Percentiles rank a stretch among this genome's conserved stretches.
Evolutionary conservation across 2,329 filamentous ascomycete genomes (phyloP).

Genomic region (Chaetomium olivaceum): DNA sequence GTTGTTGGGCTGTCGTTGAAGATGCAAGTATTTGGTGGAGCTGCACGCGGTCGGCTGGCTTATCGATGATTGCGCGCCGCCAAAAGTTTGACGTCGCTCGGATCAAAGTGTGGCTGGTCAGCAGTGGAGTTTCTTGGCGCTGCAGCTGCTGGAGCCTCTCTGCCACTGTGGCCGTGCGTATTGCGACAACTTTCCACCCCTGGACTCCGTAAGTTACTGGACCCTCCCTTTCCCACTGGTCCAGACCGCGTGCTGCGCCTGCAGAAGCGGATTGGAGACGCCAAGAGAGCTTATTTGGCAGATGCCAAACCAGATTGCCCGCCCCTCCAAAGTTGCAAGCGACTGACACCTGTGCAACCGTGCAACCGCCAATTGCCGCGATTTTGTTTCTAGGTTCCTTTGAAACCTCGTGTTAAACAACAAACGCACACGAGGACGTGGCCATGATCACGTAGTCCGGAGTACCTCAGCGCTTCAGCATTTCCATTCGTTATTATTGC

Average conservation of each 20-base stretch:
- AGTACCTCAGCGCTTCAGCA: slow-evolving; percentile 15
- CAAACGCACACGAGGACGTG: slow-evolving; percentile 6
- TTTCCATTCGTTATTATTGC: slow-evolving; percentile 15
- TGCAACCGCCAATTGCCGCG: slow-evolving; percentile 20
- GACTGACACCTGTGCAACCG: slow-evolving; percentile 15
- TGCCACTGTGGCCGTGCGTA: not conserved
- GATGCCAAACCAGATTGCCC: not conserved
- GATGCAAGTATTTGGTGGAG: slow-evolving; percentile 12
- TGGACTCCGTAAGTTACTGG: not conserved
- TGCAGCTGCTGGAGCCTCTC: not conserved
- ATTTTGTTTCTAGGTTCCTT: not conserved
- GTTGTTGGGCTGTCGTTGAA: not conserved
- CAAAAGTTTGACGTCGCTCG: slow-evolving; percentile 18
- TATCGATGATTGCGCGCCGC: slow-evolving; percentile 17
- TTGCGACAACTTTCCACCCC: not conserved
- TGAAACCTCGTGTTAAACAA: slow-evolving; percentile 7
- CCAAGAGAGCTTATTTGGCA: slow-evolving; percentile 30
- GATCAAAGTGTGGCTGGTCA: slow-evolving; percentile 9
- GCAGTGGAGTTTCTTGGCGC: not conserved
- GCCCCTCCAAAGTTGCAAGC: not conserved
- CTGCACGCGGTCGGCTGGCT: slow-evolving; percentile 19
- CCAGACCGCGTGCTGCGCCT: slow-evolving; percentile 16
- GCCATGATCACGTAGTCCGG: slow-evolving; percentile 26
- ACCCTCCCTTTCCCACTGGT: not conserved
- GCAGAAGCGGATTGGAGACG: slow-evolving; percentile 24